These are phyloP conservation scores for Skeletonema menzelii DNA, from an alignment of 108 stramenopile genomes.

Conservation along the genomic window DNA sequence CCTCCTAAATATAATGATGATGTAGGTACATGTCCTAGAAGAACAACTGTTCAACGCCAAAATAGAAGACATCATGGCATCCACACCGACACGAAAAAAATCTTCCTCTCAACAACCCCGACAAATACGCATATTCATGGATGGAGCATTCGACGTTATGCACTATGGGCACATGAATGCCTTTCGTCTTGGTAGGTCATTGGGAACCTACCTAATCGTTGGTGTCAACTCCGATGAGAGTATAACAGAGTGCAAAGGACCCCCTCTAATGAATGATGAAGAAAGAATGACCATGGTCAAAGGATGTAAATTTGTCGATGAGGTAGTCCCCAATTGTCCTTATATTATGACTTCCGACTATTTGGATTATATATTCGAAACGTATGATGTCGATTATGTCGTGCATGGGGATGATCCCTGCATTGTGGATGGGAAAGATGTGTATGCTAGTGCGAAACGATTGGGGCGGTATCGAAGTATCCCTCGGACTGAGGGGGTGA, in stretches of 20 bases:
- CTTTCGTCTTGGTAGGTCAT: conserved; percentile 92
- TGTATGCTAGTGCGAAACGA: conserved; percentile 82
- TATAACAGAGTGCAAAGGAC: conserved; percentile 93
- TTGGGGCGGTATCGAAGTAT: conserved; percentile 84
- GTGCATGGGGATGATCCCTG: conserved; percentile 99
- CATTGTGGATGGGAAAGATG: conserved; percentile 93
- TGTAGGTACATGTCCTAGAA: conserved; percentile 62
- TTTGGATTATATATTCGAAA: conserved; percentile 87
- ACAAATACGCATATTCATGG: conserved; percentile 94
- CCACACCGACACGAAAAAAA: conserved; percentile 16
- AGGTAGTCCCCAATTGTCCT: conserved; percentile 94
- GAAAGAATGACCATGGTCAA: conserved; percentile 92
- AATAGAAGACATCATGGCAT: conserved; percentile 33
- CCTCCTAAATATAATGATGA: too few relatives aligned
- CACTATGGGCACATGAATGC: conserved; percentile 99
- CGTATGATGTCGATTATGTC: conserved; percentile 91
- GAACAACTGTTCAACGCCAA: conserved; percentile 52
- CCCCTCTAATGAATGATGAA: conserved; percentile 94
- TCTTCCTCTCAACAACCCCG: conserved; percentile 6
- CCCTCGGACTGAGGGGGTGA: conserved; percentile 98
- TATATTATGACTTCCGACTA: conserved; percentile 97
- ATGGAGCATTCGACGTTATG: conserved; percentile 98
- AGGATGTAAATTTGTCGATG: conserved; percentile 98
- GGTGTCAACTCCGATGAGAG: conserved; percentile 97
- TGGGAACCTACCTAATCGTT: conserved; percentile 96